phyloP scores from a whole-genome alignment of 2,329 filamentous ascomycete genomes.

The Tolypocladium ovalisporum region DNA sequence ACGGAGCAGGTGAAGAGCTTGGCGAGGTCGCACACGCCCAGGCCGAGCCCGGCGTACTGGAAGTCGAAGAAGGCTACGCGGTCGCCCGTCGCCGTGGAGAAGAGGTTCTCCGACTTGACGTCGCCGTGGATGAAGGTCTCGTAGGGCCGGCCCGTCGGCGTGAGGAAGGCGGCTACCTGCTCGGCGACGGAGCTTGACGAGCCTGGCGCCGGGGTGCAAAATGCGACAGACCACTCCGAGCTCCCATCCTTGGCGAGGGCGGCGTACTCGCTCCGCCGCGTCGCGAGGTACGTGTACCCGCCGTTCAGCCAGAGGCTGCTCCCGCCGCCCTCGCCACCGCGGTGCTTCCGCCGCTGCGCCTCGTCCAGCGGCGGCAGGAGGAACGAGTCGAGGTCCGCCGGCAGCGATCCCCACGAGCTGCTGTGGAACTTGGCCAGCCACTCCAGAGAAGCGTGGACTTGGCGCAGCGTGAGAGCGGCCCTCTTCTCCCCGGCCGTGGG shows the following conservation, averaged over 20 bases:
- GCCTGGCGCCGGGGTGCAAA: conserved; percentile 27
- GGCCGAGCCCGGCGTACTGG: conserved; percentile 53
- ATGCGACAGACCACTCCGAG: conserved; percentile 42
- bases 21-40: conserved; percentile 55
- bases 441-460: conserved; percentile 43
- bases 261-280: conserved; percentile 44
- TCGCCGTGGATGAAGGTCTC: conserved; percentile 57
- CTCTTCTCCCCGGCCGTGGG: conserved; percentile 47
- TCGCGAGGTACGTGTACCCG: conserved; percentile 59
- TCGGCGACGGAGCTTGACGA: conserved; percentile 32
- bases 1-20: conserved; percentile 59
- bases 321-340: conserved; percentile 4
- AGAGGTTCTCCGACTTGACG: conserved; percentile 60
- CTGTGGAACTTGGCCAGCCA: conserved; percentile 55
- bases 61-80: conserved; percentile 57
- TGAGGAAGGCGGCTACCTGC: conserved; percentile 38
- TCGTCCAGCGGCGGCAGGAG: conserved; percentile 48
- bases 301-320: conserved; percentile 49
- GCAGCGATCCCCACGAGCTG: conserved; percentile 32
- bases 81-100: conserved; percentile 37
- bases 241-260: conserved; percentile 31
- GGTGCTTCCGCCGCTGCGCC: conserved; percentile 13
- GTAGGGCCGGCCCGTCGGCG: conserved; percentile 28
- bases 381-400: conserved; percentile 19
- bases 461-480: conserved; percentile 29